Conservation (phyloP, 495 filamentous ascomycete species). For the Neurospora discreta region DNA sequence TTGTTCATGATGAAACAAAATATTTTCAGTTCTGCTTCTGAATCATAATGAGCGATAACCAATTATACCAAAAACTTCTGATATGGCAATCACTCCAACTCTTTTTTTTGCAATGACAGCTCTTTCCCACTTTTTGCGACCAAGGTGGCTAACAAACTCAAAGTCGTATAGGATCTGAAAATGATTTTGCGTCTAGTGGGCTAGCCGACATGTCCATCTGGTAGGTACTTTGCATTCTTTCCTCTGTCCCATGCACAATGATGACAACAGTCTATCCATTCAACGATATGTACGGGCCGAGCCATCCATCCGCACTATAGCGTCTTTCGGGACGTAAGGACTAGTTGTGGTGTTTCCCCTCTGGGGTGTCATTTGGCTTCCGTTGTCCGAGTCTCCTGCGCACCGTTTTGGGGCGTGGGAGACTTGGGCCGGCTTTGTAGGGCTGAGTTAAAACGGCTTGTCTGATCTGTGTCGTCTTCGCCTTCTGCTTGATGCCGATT, state of each 20-base stretch:
- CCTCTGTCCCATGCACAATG: constrained; percentile 37
- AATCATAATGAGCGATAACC: constrained; percentile 67
- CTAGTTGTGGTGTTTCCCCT: constrained; percentile 75
- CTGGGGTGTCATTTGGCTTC: constrained; percentile 37
- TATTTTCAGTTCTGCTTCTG: constrained; percentile 94
- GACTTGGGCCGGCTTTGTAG: constrained; percentile 28
- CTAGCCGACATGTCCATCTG: constrained; percentile 7
- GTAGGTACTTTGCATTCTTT: constrained; percentile 1
- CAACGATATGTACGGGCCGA: constrained; percentile 71
- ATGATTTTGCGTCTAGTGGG: neutral
- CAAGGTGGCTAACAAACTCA: neutral
- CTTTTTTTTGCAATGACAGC: constrained; percentile 2
- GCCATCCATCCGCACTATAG: constrained; percentile 74
- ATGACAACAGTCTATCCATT: constrained; percentile 99
- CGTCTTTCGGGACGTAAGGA: constrained; percentile 50
- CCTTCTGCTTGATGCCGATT: neutral
- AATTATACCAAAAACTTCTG: constrained; percentile 64
- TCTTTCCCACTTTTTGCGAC: neutral
- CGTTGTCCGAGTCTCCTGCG: constrained; percentile 23
- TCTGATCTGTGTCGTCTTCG: constrained; percentile 19
- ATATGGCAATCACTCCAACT: constrained; percentile 7
- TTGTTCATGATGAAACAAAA: constrained; percentile 63
- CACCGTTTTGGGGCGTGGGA: constrained; percentile 32
- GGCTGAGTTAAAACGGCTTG: constrained; percentile 43
- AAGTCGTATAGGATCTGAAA: neutral